phyloP scores from a whole-genome alignment of 2,329 filamentous ascomycete species.

The Aulographum hederae region DNA sequence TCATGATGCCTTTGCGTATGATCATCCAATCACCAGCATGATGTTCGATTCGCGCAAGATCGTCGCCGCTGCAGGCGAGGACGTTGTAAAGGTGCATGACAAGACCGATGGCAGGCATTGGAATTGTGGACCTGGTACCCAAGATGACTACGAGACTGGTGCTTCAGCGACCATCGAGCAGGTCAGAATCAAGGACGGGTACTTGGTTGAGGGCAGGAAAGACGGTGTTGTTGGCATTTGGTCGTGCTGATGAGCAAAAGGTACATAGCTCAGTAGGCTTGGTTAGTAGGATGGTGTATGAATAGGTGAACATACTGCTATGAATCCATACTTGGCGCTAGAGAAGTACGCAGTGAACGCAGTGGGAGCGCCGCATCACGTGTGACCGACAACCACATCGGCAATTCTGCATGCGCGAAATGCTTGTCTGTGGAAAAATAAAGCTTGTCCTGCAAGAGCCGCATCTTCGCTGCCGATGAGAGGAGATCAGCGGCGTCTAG shows the following conservation, averaged over 20 bases:
- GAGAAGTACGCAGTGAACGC: too few species aligned
- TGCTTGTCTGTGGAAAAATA: too few species aligned
- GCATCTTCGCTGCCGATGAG: too few species aligned
- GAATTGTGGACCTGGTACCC: conserved; percentile 79
- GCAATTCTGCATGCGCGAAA: too few species aligned
- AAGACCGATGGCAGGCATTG: conserved; percentile 91
- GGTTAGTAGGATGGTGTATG: background rate
- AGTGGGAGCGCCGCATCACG: too few species aligned
- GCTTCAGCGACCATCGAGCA: conserved; percentile 42
- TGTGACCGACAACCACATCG: too few species aligned
- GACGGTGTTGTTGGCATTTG: conserved; percentile 84
- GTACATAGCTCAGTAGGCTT: background rate
- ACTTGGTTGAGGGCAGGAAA: conserved; percentile 73
- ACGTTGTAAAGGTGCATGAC: conserved; percentile 95
- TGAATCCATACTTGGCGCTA: too few species aligned
- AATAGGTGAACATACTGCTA: too few species aligned
- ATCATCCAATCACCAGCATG: conserved; percentile 82
- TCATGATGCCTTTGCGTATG: conserved; percentile 89
- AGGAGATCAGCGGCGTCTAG: too few species aligned
- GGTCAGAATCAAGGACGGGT: conserved; percentile 84
- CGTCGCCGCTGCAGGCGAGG: conserved; percentile 74
- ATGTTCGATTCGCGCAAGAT: conserved; percentile 91
- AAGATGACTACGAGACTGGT: conserved; percentile 37
- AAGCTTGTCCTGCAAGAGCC: too few species aligned
- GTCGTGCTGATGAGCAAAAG: conserved; percentile 39